Percentiles rank a stretch among this genome's conserved stretches.
Evolutionary conservation across 2,329 filamentous ascomycete genomes (phyloP).

Genomic region (Hymenoscyphus salicellus): DNA sequence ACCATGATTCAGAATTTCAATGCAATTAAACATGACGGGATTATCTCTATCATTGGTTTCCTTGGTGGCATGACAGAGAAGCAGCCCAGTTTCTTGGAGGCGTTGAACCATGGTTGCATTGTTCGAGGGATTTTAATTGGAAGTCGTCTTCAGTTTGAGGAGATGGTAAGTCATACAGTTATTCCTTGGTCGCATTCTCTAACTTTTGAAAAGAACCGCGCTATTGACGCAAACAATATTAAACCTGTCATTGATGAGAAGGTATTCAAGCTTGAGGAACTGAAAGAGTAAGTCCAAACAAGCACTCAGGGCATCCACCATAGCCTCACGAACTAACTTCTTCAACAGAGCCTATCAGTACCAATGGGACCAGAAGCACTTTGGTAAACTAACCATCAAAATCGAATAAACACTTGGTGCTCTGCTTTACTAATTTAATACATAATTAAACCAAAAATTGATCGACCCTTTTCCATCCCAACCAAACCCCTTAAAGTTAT

Average conservation of each 20-base stretch:
- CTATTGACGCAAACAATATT: conserved; percentile 47
- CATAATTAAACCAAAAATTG: too few species aligned
- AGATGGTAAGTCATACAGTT: conserved; percentile 38
- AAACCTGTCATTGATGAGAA: conserved; percentile 47
- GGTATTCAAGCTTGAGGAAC: conserved; percentile 45
- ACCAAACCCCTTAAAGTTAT: too few species aligned
- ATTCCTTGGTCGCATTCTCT: neutral
- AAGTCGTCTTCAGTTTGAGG: conserved; percentile 47
- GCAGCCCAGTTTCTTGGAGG: conserved; percentile 35
- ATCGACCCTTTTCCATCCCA: too few species aligned
- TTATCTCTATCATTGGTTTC: conserved; percentile 41
- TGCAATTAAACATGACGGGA: conserved; percentile 42
- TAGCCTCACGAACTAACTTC: neutral
- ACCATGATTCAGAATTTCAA: conserved; percentile 42
- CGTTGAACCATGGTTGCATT: conserved; percentile 39
- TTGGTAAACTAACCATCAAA: conserved; percentile 47
- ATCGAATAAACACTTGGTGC: conserved; percentile 24
- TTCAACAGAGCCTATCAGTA: conserved; percentile 46
- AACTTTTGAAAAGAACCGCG: conserved; percentile 36
- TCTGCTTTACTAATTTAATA: too few species aligned
- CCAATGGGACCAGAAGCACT: conserved; percentile 50
- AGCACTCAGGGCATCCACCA: neutral
- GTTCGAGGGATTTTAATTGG: conserved; percentile 48
- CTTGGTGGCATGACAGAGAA: conserved; percentile 32
- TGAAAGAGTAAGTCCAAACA: conserved; percentile 38